Evolutionary conservation across 345 rosid genomes (phyloP).

Genomic region (Melastoma malabathricum): DNA sequence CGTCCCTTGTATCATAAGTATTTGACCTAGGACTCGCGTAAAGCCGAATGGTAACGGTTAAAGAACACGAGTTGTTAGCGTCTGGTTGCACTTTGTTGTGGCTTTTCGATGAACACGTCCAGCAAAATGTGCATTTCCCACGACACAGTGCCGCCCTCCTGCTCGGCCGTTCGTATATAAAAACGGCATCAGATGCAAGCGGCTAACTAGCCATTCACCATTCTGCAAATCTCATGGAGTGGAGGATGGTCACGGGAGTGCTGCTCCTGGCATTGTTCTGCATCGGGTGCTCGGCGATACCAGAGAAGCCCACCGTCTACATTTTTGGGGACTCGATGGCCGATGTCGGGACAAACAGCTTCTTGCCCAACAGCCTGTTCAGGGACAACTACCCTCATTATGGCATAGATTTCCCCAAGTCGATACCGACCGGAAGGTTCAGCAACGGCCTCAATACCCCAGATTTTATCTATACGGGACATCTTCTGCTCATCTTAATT

Average conservation of each 20-base stretch:
- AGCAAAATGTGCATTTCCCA: no score
- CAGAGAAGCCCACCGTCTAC: slow-evolving; percentile 23
- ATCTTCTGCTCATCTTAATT: background rate
- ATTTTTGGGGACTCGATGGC: slow-evolving; percentile 43
- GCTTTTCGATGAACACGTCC: no score
- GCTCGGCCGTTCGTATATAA: no score
- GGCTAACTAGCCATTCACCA: no score
- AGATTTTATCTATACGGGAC: slow-evolving; percentile 28
- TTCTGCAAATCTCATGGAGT: background rate
- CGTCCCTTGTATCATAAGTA: no score
- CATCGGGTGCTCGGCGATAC: slow-evolving; percentile 11
- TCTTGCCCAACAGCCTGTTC: slow-evolving; percentile 17
- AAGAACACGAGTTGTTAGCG: no score
- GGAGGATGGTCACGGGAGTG: background rate
- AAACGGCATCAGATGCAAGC: no score
- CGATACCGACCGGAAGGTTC: slow-evolving; percentile 44
- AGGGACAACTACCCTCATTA: slow-evolving; percentile 29
- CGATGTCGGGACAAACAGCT: slow-evolving; percentile 44
- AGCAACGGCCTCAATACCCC: slow-evolving; percentile 51
- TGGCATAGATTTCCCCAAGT: slow-evolving; percentile 39
- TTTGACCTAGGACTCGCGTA: no score
- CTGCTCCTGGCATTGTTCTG: background rate
- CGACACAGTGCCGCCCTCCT: no score
- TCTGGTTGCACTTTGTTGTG: no score
- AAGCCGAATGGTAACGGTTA: no score